phyloP scores from a whole-genome alignment of 208 protist genomes.

The Lotmaria passim region DNA sequence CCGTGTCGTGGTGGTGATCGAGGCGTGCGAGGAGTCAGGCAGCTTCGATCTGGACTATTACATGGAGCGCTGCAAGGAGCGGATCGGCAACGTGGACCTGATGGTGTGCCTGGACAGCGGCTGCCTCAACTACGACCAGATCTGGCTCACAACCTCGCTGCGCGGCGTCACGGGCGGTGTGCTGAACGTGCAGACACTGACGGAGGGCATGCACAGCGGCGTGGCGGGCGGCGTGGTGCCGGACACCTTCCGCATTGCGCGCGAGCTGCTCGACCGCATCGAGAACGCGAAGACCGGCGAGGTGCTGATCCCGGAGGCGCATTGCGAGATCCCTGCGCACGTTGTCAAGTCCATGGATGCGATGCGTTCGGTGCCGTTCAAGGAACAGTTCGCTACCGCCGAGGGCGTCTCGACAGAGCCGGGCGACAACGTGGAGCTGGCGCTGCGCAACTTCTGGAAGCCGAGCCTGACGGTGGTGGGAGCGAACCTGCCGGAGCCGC shows the following conservation, averaged over 20 bases:
- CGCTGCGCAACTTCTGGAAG: constrained; percentile 93
- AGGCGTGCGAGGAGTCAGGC: constrained; percentile 92
- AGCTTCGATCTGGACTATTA: constrained; percentile 90
- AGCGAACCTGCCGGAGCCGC: constrained; percentile 82
- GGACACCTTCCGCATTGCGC: constrained; percentile 93
- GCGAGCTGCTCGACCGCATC: constrained; percentile 88
- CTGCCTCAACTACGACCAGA: constrained; percentile 92
- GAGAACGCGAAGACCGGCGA: constrained; percentile 93
- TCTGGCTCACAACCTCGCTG: constrained; percentile 96
- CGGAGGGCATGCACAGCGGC: constrained; percentile 93
- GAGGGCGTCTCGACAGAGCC: constrained; percentile 43
- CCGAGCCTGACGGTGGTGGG: constrained; percentile 93
- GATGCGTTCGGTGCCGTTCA: constrained; percentile 74
- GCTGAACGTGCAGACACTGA: constrained; percentile 87
- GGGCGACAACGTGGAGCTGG: constrained; percentile 77
- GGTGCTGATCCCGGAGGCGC: constrained; percentile 84
- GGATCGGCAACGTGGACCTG: constrained; percentile 85
- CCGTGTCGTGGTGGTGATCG: constrained; percentile 85
- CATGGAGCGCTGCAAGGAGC: constrained; percentile 62
- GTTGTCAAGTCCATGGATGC: constrained; percentile 53
- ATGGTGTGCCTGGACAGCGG: constrained; percentile 96
- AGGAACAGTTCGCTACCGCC: constrained; percentile 60
- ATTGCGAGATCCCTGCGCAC: constrained; percentile 89
- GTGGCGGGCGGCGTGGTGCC: constrained; percentile 94
- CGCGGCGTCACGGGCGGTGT: constrained; percentile 89